Evolutionary conservation across 345 rosid species (phyloP), one percentile per base, ranked within the genome.

Genomic region (Citrus cavaleriei): DNA sequence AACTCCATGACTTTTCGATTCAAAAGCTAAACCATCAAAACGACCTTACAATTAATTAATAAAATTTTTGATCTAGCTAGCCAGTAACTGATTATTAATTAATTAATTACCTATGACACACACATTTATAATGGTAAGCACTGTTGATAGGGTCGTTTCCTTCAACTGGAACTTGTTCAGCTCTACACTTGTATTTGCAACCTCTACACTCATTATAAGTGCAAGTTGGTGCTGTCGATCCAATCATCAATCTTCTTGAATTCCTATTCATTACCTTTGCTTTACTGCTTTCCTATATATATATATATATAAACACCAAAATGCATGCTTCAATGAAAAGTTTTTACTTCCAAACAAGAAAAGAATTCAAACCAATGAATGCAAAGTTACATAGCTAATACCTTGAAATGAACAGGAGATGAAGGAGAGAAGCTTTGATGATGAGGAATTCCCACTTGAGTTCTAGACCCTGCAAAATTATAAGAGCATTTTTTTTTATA

Each of bases 81-180:
- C 51, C 18, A 46, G 51, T 46, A 46, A 46, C 51, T 46, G 18
- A 46, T 49, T 65, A 21, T 49, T 61, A 8, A 24, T 21, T n/a
- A 42, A 22, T 69, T 54, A 37, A 76, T 66, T 80, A 84, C 88
- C 97, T 85, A 78, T 91, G 95, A 77, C 98, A 95, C 68, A 93
- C 91, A 88, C 98, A 95, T 88, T 88, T 90, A 86, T 93, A 95
- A 78, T 86, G 98, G 82, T 92, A 95, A 10, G 98, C 88, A 86
- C 98, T 95, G 72, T 91, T 90, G 49, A 91, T 91, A 37, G 98
- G 97, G 86, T 95, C 97, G 76, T 95, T 92, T 67, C 98, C 98
- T 86, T 95, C 98, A 0, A 95, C 97, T 0, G 97, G 98, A 63
- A 95, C 98, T 88, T 95, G 98, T 76, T 95, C 96, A 14, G 98